These are phyloP conservation scores for Nitzschia sp. DNA, from an alignment of 108 stramenopile genomes.

Conservation along the genomic window DNA sequence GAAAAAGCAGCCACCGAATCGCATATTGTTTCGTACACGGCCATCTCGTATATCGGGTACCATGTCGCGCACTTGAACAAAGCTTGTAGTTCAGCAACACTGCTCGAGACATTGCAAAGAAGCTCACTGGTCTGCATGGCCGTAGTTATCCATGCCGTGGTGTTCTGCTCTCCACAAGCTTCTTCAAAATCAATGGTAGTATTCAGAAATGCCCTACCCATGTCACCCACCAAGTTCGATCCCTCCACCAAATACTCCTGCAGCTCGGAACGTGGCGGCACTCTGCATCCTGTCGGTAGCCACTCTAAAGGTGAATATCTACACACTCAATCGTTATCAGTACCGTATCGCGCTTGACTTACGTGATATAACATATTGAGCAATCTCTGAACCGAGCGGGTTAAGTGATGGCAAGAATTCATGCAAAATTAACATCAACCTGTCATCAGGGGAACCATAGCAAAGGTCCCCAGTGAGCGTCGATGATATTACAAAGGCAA, in stretches of 20 bases:
- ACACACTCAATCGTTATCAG: too few relatives aligned
- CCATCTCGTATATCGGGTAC: not conserved
- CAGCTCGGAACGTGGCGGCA: not conserved
- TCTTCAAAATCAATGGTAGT: not conserved
- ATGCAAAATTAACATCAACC: not conserved
- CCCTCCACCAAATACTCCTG: not conserved
- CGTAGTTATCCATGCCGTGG: not conserved
- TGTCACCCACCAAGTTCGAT: not conserved
- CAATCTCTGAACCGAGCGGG: not conserved
- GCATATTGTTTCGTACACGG: not conserved
- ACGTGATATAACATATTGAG: not conserved
- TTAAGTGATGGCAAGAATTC: too few relatives aligned
- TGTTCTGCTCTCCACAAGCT: not conserved
- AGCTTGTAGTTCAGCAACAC: not conserved
- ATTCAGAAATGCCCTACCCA: not conserved
- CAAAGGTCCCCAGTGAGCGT: not conserved
- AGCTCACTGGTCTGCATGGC: not conserved
- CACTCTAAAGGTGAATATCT: too few relatives aligned
- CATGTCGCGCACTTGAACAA: not conserved
- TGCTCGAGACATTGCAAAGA: not conserved
- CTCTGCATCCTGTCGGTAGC: not conserved
- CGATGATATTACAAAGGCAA: not conserved
- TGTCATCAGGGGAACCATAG: not conserved
- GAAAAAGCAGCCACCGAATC: not conserved
- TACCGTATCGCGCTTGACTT: too few relatives aligned